These are phyloP conservation scores for Fusarium liriodendri DNA, from an alignment of 2,329 filamentous ascomycete genomes.

Conservation along the genomic window DNA sequence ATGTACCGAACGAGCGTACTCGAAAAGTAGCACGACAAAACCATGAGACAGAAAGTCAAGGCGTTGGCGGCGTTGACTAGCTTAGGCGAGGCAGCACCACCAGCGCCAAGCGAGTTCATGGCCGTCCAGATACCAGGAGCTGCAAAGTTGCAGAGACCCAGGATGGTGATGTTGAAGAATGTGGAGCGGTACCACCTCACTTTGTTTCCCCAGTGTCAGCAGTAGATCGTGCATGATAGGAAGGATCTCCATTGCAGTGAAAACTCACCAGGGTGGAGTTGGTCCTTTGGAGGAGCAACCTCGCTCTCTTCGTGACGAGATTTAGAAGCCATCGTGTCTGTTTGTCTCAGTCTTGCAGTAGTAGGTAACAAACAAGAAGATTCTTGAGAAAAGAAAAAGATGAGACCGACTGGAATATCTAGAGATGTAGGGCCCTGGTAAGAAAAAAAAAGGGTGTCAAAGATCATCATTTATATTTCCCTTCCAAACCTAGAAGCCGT, in stretches of 20 bases:
- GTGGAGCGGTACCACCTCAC: slow-evolving; percentile 78
- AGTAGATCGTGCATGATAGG: background rate
- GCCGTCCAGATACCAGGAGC: slow-evolving; percentile 79
- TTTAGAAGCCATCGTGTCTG: slow-evolving; percentile 26
- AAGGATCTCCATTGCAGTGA: background rate
- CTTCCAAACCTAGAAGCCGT: background rate
- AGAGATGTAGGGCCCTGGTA: background rate
- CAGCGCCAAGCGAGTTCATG: slow-evolving; percentile 79
- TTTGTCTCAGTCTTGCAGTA: background rate
- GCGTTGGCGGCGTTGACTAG: slow-evolving; percentile 79
- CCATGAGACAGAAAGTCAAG: slow-evolving; percentile 79
- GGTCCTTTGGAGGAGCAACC: slow-evolving; percentile 43
- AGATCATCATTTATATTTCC: slow-evolving; percentile 37
- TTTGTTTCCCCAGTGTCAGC: slow-evolving; percentile 38
- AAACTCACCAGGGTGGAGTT: slow-evolving; percentile 45
- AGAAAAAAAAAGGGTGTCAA: slow-evolving; percentile 1
- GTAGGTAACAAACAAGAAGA: background rate
- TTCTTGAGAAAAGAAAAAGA: background rate
- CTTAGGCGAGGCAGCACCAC: slow-evolving; percentile 72
- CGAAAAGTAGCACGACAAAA: slow-evolving; percentile 75
- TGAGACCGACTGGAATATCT: background rate
- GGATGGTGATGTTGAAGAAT: slow-evolving; percentile 77
- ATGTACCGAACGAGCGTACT: slow-evolving; percentile 73
- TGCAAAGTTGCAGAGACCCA: slow-evolving; percentile 77
- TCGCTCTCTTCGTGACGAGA: slow-evolving; percentile 38